Conservation (phyloP, 2,329 filamentous ascomycete species). For the Tolypocladium pustulatum region DNA sequence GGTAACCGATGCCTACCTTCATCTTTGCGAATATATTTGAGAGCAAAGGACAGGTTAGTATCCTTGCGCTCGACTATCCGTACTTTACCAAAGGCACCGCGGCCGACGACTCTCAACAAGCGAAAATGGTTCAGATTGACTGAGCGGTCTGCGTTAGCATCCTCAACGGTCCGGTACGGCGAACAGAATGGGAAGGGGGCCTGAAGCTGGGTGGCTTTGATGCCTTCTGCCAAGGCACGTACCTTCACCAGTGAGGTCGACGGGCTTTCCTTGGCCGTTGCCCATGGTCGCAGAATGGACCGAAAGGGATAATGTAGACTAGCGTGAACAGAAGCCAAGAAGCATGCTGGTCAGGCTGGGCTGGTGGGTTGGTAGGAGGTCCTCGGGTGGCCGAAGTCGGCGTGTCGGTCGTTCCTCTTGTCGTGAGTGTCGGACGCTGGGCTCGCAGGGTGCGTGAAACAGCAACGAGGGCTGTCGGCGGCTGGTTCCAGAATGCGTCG, state of each 20-base stretch:
- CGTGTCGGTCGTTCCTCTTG: neutral
- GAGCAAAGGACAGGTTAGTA: slow-evolving; percentile 81
- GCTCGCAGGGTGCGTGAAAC: neutral
- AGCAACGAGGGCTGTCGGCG: neutral
- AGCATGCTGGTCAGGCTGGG: slow-evolving; percentile 13
- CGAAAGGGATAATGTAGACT: slow-evolving; percentile 13
- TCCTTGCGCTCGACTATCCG: slow-evolving; percentile 98
- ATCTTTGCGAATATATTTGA: slow-evolving; percentile 99
- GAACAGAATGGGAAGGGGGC: neutral
- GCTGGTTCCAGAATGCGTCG: neutral
- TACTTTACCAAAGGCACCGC: slow-evolving; percentile 97
- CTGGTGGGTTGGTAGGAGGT: neutral
- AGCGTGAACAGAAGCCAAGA: slow-evolving; percentile 10
- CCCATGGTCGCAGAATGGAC: slow-evolving; percentile 61
- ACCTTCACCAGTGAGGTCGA: slow-evolving; percentile 92
- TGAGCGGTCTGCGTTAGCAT: slow-evolving; percentile 23
- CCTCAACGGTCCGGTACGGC: neutral
- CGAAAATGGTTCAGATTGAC: slow-evolving; percentile 98
- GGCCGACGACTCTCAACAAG: slow-evolving; percentile 86
- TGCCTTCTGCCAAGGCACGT: slow-evolving; percentile 11
- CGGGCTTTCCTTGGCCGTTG: slow-evolving; percentile 88
- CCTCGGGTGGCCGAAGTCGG: neutral
- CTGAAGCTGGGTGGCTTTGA: neutral
- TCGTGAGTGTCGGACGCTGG: neutral
- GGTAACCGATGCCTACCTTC: slow-evolving; percentile 57